These are phyloP conservation scores for Tephrocybe sp. DNA, from an alignment of 768 basidiomycete species.

Conservation along the genomic window DNA sequence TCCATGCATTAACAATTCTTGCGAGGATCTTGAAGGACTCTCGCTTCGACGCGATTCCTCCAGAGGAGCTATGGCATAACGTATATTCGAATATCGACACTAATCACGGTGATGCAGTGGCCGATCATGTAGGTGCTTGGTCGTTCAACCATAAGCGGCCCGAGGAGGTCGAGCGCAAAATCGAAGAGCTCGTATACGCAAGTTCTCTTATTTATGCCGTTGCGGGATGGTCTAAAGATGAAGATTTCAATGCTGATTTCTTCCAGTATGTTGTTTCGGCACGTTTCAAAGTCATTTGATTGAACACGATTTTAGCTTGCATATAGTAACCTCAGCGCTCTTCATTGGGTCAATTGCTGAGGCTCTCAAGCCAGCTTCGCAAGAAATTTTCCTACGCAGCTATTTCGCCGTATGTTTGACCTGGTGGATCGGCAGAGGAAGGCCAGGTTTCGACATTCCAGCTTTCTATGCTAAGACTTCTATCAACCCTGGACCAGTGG, in stretches of 20 bases:
- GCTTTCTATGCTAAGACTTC: conserved; percentile 41
- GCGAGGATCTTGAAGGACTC: conserved; percentile 52
- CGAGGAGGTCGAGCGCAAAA: conserved; percentile 45
- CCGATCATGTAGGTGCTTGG: conserved; percentile 43
- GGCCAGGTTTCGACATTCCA: conserved; percentile 44
- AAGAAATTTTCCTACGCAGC: conserved; percentile 51
- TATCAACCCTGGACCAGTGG: conserved; percentile 13
- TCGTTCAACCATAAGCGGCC: conserved; percentile 30
- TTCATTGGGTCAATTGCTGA: conserved; percentile 54
- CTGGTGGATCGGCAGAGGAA: conserved; percentile 58
- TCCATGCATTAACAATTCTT: conserved; percentile 51
- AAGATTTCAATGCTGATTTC: conserved; percentile 54
- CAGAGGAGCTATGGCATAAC: conserved; percentile 11
- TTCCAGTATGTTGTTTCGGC: conserved; percentile 3
- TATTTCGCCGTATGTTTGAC: conserved; percentile 52
- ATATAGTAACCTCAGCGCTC: conserved; percentile 61
- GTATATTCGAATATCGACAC: conserved; percentile 32
- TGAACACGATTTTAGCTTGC: conserved; percentile 42
- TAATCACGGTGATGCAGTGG: conserved; percentile 37
- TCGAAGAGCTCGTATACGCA: conserved; percentile 63
- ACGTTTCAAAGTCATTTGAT: not conserved
- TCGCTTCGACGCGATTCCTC: conserved; percentile 24
- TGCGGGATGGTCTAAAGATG: conserved; percentile 43
- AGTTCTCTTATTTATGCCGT: conserved; percentile 53
- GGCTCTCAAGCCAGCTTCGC: conserved; percentile 36